Conservation (phyloP, 495 filamentous ascomycete genomes). For the Talaromyces nanjingensis region DNA sequence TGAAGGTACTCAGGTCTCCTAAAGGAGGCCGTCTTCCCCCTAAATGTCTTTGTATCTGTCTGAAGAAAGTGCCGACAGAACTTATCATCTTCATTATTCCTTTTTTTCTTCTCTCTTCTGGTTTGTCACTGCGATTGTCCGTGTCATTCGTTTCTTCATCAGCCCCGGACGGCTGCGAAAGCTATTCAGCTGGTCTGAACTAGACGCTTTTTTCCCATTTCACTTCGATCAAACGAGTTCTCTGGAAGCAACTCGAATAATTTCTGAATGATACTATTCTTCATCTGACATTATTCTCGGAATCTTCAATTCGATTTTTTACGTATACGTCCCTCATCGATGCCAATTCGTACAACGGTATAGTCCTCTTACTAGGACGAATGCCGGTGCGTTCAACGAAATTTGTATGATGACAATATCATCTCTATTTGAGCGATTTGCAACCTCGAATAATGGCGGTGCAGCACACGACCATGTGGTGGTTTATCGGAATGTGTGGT, state of each 20-base stretch:
- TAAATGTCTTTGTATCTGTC: not conserved
- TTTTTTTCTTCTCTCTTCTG: not conserved
- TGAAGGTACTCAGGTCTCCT: not conserved
- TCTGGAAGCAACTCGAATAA: not conserved
- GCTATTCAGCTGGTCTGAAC: slow-evolving; percentile 6
- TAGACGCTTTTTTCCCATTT: not conserved
- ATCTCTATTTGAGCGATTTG: not conserved
- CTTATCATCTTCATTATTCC: not conserved
- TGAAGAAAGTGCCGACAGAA: not conserved
- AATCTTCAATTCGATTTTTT: not conserved
- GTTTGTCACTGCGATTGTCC: not conserved
- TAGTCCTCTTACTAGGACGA: slow-evolving; percentile 1
- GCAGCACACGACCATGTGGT: not conserved
- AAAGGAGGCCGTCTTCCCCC: not conserved
- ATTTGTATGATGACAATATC: slow-evolving; percentile 2
- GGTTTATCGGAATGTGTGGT: not conserved
- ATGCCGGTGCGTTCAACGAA: not conserved
- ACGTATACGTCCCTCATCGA: not conserved
- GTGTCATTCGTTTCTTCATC: slow-evolving; percentile 11
- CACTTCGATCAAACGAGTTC: not conserved
- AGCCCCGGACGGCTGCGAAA: slow-evolving; percentile 10
- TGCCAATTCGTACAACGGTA: slow-evolving; percentile 1
- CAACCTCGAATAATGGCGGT: not conserved
- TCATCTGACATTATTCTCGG: not conserved
- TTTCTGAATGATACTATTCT: not conserved